Percentiles rank a stretch among this genome's conserved stretches.
These are phyloP conservation scores for Trichopus zeylanicus DNA, from an alignment of 116 monocot genomes.

Conservation along the genomic window DNA sequence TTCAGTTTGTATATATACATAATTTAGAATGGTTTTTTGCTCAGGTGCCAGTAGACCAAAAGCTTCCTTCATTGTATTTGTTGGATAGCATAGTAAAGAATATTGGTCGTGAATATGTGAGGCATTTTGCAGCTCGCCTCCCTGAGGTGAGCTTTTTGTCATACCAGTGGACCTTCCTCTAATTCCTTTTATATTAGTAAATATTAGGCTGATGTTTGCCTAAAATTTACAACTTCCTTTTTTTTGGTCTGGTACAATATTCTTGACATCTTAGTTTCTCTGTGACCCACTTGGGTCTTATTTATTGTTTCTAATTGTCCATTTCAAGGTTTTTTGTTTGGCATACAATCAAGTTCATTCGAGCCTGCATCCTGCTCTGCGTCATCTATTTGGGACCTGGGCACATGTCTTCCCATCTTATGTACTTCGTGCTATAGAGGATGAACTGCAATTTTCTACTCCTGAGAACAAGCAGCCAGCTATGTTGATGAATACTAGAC, in stretches of 20 bases:
- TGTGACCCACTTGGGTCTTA: too few species aligned
- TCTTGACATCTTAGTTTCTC: too few species aligned
- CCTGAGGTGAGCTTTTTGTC: conserved; percentile 38
- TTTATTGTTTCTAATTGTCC: too few species aligned
- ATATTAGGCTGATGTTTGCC: too few species aligned
- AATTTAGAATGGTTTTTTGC: conserved; percentile 2
- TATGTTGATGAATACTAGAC: conserved; percentile 16
- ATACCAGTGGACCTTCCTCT: not conserved
- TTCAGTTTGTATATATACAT: not conserved
- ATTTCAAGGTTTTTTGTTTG: conserved; percentile 72
- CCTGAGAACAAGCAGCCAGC: conserved; percentile 27
- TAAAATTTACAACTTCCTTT: too few species aligned
- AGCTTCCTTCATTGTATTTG: conserved; percentile 71
- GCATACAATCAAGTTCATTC: conserved; percentile 67
- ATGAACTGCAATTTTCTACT: conserved; percentile 51
- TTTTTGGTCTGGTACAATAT: too few species aligned
- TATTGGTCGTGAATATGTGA: conserved; percentile 74
- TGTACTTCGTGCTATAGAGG: conserved; percentile 60
- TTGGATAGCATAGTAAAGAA: conserved; percentile 93
- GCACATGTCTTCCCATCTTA: conserved; percentile 63
- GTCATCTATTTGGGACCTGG: conserved; percentile 92
- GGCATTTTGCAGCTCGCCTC: conserved; percentile 56
- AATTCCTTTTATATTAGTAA: not conserved
- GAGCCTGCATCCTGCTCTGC: conserved; percentile 62
- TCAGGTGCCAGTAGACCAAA: conserved; percentile 68